Conservation (phyloP, 2,329 filamentous ascomycete species). For the Diaporthe nobilis region DNA sequence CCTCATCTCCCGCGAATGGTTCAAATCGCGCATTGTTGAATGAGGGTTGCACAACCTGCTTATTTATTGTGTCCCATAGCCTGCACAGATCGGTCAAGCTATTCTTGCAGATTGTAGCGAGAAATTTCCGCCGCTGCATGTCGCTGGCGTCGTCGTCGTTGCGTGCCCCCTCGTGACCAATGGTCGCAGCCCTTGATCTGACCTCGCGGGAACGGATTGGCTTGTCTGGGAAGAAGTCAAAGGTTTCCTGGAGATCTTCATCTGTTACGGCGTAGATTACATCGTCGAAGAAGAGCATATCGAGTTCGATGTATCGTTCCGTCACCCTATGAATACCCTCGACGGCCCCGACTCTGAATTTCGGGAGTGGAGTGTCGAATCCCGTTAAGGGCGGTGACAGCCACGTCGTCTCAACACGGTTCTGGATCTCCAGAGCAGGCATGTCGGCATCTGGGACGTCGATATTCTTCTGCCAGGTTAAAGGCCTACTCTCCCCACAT, state of each 20-base stretch:
- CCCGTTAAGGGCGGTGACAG: neutral
- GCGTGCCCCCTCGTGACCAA: slow-evolving; percentile 1
- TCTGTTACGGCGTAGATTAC: neutral
- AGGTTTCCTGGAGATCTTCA: neutral
- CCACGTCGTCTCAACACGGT: neutral
- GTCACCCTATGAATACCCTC: neutral
- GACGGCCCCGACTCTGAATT: neutral
- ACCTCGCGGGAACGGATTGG: slow-evolving; percentile 5
- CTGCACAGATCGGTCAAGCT: slow-evolving; percentile 5
- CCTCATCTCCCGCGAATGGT: slow-evolving; percentile 10
- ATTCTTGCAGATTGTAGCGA: slow-evolving; percentile 8
- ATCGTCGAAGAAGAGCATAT: slow-evolving; percentile 3
- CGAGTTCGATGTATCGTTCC: slow-evolving; percentile 3
- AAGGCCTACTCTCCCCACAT: slow-evolving; percentile 1
- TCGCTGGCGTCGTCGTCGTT: slow-evolving; percentile 3
- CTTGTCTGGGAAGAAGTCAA: neutral
- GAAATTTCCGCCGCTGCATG: neutral
- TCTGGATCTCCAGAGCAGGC: neutral
- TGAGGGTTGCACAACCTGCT: neutral
- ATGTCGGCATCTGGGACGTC: neutral
- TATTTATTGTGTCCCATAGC: slow-evolving; percentile 5
- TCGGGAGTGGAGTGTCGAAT: neutral
- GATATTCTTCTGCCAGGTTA: slow-evolving; percentile 1
- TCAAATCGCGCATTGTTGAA: slow-evolving; percentile 14
- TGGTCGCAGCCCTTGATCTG: neutral